phyloP scores from a whole-genome alignment of 345 rosid species.

The Durio zibethinus region DNA sequence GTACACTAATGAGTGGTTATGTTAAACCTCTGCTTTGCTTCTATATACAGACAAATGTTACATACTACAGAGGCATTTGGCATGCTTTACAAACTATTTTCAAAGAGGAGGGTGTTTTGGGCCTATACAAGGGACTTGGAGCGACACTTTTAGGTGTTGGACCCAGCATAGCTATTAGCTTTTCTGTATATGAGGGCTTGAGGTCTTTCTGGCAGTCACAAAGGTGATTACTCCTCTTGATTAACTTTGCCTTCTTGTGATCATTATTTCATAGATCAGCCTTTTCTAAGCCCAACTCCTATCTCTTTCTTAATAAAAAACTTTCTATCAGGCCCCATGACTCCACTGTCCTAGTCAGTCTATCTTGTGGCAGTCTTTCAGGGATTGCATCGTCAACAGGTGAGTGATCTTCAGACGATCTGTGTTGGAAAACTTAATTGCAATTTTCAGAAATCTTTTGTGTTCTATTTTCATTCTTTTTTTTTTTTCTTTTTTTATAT shows the following conservation, averaged over 20 bases:
- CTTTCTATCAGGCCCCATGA: constrained; percentile 63
- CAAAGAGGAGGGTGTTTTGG: constrained; percentile 73
- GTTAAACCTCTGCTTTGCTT: constrained; percentile 10
- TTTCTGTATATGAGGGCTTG: constrained; percentile 80
- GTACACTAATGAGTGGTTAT: background rate
- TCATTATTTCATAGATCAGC: background rate
- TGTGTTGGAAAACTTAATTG: background rate
- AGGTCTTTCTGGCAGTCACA: constrained; percentile 72
- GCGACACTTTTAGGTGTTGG: constrained; percentile 93
- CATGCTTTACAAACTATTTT: constrained; percentile 73
- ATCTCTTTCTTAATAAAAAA: background rate
- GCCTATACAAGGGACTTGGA: constrained; percentile 93
- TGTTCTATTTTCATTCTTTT: background rate
- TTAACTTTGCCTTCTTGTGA: background rate
- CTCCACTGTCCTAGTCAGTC: constrained; percentile 61
- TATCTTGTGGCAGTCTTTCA: constrained; percentile 95
- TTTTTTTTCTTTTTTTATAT: background rate
- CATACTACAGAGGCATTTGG: constrained; percentile 77
- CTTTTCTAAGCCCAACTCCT: background rate
- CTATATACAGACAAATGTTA: constrained; percentile 58
- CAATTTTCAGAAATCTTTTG: background rate
- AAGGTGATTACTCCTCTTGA: constrained; percentile 46
- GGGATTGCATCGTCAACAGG: constrained; percentile 99
- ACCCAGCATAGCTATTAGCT: constrained; percentile 87
- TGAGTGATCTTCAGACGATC: constrained; percentile 30